Evolutionary conservation across 257 asterid species (phyloP).

Genomic region (Fraxinus quadrangulata): DNA sequence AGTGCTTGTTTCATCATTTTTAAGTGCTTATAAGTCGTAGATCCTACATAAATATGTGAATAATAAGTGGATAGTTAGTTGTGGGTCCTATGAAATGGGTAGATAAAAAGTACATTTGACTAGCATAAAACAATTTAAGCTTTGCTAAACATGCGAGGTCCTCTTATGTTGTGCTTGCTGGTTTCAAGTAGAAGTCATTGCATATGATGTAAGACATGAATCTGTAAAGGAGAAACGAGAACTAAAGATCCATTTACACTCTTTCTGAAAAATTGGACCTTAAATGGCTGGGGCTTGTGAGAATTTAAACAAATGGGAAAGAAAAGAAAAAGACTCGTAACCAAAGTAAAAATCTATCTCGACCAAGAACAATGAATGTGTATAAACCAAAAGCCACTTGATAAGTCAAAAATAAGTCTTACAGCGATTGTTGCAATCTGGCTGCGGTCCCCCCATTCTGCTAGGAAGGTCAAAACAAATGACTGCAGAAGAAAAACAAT

Average conservation of each 20-base stretch:
- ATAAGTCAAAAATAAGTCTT: conserved; percentile 38
- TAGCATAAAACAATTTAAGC: background rate
- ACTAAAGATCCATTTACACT: background rate
- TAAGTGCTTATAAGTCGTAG: no score
- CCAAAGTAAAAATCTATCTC: background rate
- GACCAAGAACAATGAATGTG: background rate
- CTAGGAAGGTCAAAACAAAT: conserved; percentile 87
- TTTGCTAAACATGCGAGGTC: background rate
- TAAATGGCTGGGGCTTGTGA: background rate
- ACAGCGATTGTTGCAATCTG: conserved; percentile 98
- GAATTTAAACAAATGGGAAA: background rate
- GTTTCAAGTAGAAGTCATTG: background rate
- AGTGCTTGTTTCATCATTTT: no score
- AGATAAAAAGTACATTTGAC: no score
- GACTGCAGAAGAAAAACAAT: conserved; percentile 52
- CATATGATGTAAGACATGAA: background rate
- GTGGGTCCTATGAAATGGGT: no score
- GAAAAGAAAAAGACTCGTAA: background rate
- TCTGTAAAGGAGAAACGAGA: background rate
- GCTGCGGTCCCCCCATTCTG: conserved; percentile 99
- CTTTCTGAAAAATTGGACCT: background rate
- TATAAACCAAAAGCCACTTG: background rate
- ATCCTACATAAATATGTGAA: no score
- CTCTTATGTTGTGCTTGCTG: background rate
- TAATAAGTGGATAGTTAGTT: no score